These are phyloP conservation scores for Cicer yamashitae DNA, from an alignment of 306 rosid species.

Conservation along the genomic window DNA sequence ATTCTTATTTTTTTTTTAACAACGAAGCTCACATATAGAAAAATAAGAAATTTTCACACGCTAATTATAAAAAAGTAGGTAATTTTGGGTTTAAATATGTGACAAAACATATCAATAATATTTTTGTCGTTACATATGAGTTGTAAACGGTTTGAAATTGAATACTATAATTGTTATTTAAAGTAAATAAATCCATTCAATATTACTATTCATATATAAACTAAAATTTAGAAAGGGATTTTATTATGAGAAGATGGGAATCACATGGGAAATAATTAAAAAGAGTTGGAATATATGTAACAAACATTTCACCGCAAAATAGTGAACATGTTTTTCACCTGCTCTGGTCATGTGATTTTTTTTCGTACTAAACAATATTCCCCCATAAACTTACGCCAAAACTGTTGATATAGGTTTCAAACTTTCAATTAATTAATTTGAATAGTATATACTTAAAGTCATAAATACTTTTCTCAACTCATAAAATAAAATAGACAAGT, in stretches of 20 bases:
- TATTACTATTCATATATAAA: background rate
- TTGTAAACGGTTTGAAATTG: background rate
- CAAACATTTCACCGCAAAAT: background rate
- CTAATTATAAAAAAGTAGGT: too few relatives aligned
- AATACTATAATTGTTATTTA: background rate
- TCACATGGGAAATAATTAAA: background rate
- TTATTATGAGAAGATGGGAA: background rate
- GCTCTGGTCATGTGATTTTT: background rate
- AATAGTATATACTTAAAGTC: too few relatives aligned
- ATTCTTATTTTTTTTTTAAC: too few relatives aligned
- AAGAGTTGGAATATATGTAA: slow-evolving; percentile 7
- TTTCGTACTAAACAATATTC: background rate
- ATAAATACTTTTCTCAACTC: too few relatives aligned
- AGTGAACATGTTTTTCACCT: background rate
- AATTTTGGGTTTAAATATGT: too few relatives aligned
- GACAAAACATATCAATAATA: too few relatives aligned
- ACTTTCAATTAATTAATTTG: too few relatives aligned
- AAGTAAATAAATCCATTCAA: background rate
- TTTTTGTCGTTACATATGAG: too few relatives aligned
- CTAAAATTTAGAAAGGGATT: background rate
- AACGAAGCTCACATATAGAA: too few relatives aligned
- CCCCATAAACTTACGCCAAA: background rate
- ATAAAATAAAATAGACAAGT: too few relatives aligned
- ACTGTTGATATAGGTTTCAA: too few relatives aligned
- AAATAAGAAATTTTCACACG: too few relatives aligned